Evolutionary conservation across 2,329 filamentous ascomycete species (phyloP).

Genomic region (Blastomyces gilchristii): DNA sequence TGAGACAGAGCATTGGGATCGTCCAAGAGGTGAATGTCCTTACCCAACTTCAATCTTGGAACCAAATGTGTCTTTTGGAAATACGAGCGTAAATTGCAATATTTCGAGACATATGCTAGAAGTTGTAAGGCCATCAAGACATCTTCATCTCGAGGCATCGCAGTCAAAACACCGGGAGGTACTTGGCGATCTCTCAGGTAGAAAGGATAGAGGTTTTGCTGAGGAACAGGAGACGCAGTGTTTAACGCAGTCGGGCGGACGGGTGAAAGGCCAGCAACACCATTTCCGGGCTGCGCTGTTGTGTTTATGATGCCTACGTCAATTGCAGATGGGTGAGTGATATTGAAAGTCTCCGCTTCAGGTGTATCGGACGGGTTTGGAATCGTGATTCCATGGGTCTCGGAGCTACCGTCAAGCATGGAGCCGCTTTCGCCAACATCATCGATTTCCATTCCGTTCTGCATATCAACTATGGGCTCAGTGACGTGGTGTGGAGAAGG

Average conservation of each 20-base stretch:
- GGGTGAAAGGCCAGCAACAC: conserved; percentile 62
- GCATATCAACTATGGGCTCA: conserved; percentile 67
- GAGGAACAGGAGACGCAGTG: conserved; percentile 62
- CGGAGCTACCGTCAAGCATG: conserved; percentile 60
- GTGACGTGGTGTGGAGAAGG: conserved; percentile 35
- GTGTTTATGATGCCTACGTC: conserved; percentile 75
- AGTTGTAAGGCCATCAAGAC: conserved; percentile 96
- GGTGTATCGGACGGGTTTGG: conserved; percentile 75
- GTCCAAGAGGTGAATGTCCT: conserved; percentile 71
- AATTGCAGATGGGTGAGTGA: conserved; percentile 72
- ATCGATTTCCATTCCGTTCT: conserved; percentile 73
- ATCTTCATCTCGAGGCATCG: conserved; percentile 94
- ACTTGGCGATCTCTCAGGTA: conserved; percentile 66
- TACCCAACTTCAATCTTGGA: conserved; percentile 78
- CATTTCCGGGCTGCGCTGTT: conserved; percentile 55
- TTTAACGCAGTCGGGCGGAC: conserved; percentile 47
- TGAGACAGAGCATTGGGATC: conserved; percentile 45
- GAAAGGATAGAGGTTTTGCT: conserved; percentile 61
- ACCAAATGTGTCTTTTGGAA: conserved; percentile 94
- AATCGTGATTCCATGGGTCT: conserved; percentile 63
- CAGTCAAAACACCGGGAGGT: conserved; percentile 65
- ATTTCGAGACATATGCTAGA: conserved; percentile 95
- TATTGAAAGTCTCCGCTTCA: conserved; percentile 85
- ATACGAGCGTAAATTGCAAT: conserved; percentile 89
- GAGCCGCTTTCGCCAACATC: conserved; percentile 76